A percentile compares a stretch with the other conserved stretches of the same genome.
Evolutionary conservation across 345 rosid genomes (phyloP).

Genomic region (Trapa incisa): DNA sequence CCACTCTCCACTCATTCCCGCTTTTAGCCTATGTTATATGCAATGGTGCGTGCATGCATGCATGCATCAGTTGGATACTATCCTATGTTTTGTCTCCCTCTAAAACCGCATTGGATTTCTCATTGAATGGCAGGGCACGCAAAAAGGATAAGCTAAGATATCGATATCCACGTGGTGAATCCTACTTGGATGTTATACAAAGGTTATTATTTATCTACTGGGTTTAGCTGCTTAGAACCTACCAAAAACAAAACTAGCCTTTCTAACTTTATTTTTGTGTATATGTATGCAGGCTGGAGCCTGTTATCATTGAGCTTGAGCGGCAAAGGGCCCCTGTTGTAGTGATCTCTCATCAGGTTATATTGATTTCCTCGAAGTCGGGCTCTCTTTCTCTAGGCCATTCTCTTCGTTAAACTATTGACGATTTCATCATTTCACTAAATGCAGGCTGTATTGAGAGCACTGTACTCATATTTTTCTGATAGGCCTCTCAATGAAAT

Average conservation of each 20-base stretch:
- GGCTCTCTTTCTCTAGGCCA: not conserved
- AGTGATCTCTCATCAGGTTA: slow-evolving; percentile 95
- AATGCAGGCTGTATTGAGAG: slow-evolving; percentile 89
- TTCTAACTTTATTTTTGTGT: not conserved
- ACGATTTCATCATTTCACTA: slow-evolving; percentile 4
- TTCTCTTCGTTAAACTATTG: not conserved
- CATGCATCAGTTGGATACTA: not conserved
- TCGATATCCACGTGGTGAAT: slow-evolving; percentile 97
- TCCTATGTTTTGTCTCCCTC: not conserved
- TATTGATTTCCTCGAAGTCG: slow-evolving; percentile 7
- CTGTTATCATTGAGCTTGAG: slow-evolving; percentile 95
- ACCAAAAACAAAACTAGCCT: not conserved
- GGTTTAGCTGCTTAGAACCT: not conserved
- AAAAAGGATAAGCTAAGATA: slow-evolving; percentile 85
- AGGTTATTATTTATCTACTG: slow-evolving; percentile 29
- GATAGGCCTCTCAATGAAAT: slow-evolving; percentile 95
- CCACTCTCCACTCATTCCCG: not conserved
- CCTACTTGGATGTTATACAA: slow-evolving; percentile 97
- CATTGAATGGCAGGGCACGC: slow-evolving; percentile 43
- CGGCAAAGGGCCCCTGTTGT: slow-evolving; percentile 98
- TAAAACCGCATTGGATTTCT: not conserved
- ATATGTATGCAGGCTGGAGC: slow-evolving; percentile 65
- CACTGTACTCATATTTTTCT: slow-evolving; percentile 97
- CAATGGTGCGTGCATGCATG: not conserved
- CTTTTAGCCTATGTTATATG: not conserved